A percentile compares a stretch with the other conserved stretches of the same genome.
Evolutionary conservation across 2,329 filamentous ascomycete genomes (phyloP).

Genomic region (Fusarium pseudoanthophilum): DNA sequence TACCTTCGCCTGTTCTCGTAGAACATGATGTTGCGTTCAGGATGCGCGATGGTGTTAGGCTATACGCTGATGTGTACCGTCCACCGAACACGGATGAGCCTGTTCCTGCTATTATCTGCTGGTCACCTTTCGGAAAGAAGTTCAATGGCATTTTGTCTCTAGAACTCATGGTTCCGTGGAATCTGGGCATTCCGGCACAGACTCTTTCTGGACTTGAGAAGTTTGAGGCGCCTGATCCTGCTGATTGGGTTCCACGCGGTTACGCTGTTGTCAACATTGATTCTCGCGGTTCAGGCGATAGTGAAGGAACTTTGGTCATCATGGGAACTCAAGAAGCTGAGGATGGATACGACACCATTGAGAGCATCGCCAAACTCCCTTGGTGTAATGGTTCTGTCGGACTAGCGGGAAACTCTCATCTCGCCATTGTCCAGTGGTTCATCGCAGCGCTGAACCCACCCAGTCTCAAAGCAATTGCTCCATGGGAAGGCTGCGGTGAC

Average conservation of each 20-base stretch:
- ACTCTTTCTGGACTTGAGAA: conserved; percentile 5
- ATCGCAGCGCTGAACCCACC: conserved; percentile 3
- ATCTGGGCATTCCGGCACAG: background rate
- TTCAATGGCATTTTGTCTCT: conserved; percentile 5
- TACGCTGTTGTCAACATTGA: conserved; percentile 16
- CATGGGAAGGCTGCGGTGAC: conserved; percentile 8
- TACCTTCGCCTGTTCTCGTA: background rate
- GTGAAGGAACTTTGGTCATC: conserved; percentile 7
- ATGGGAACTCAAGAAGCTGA: conserved; percentile 16
- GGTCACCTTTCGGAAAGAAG: conserved; percentile 20
- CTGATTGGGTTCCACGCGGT: conserved; percentile 15
- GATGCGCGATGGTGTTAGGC: background rate
- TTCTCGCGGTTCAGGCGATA: background rate
- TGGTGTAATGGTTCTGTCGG: conserved; percentile 2
- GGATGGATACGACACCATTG: conserved; percentile 1
- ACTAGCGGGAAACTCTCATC: conserved; percentile 7
- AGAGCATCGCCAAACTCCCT: background rate
- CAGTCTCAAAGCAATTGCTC: conserved; percentile 10
- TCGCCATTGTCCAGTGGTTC: conserved; percentile 16
- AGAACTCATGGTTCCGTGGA: conserved; percentile 10
- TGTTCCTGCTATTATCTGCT: conserved; percentile 8
- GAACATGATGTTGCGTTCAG: conserved; percentile 18
- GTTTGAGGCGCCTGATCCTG: conserved; percentile 10
- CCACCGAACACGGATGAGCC: background rate
- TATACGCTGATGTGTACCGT: conserved; percentile 12